Evolutionary conservation across 2,329 filamentous ascomycete genomes (phyloP), one percentile per base, ranked within the genome.

Genomic region (Colletotrichum euphorbiae): DNA sequence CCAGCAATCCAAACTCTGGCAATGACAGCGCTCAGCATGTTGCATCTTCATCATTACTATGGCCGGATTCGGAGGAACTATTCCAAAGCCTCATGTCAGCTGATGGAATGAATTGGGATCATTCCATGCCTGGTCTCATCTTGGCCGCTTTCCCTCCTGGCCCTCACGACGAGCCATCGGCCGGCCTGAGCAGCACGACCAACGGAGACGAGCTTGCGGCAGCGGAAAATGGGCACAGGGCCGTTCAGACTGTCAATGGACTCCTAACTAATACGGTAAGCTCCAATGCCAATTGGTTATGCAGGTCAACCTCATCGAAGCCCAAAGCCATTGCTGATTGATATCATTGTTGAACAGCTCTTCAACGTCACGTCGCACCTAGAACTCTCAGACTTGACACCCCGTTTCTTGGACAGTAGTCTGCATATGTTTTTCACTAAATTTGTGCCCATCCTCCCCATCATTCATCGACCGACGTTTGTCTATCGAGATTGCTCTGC

Each of bases 381-480:
- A 38, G 57, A 60, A 15, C 45, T 60, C 11, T 60, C 57, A 3
- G 57, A 60, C 13, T 15, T 60, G 3, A 60, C 57, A 13, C 57
- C 57, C 6, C 45, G 57, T 4, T 60, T 60, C 9, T 45, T 60
- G 13, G 57, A 60, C 43, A 60, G 57, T 15, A 60, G 57, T 13
- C 17, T 60, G 21, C 57, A 60, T 33, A 60, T 60, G 57, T 60
- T 60, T 33, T 60, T 60, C 1, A 60, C 57, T 4, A 60, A 60
- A 4, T 60, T 60, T n/a, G 57, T 60, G 6, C 45, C 57, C 19
- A 60, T 60, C 6, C 21, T 60, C 3, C 45, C 57, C 12, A 21
- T 60, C 43, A 60, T 60, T 31, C 57, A 60, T 6, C 28, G 57
- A 8, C 57, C 57, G 3, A 60, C 57, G 0, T 60, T 60, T 48